Evolutionary conservation across 257 asterid genomes (phyloP), one percentile per base, ranked within the genome.

Genomic region (Forsythia viridissima): DNA sequence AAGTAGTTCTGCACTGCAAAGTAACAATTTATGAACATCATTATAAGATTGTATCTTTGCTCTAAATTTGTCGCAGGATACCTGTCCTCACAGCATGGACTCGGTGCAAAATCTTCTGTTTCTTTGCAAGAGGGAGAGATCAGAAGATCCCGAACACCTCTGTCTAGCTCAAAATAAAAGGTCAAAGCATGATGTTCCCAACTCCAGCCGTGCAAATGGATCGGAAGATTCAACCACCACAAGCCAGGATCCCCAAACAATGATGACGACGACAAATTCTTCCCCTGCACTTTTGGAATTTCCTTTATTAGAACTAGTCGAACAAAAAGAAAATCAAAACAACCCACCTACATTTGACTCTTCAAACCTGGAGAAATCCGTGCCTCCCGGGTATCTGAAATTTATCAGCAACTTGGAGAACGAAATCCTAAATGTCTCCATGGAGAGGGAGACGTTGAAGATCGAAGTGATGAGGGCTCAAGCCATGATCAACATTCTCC

Each of bases 381-480:
- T 95, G 38, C 98, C 98, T 0, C 98, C 98, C 7, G 99, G 97
- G 11, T 95, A 93, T 80, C 44, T 93, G 82, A 95, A 93, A 73
- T 95, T 93, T 57, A 95, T 95, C 75, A 89, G 92, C 89, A 92
- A 93, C 68, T 84, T 95, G 2, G 99, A 95, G 89, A 90, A 85
- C 10, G 97, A 91, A 91, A 90, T 93, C 57, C 84, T 93, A n/a
- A 93, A 91, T 24, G 92, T 91, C 10, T 89, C 98, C 65, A 90
- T 92, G 98, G 99, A 92, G 78, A 78, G 97, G 82, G 99, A 95
- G 86, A 92, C 93, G 0, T 52, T 89, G 82, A 95, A 91, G 94
- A 91, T 95, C 84, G 99, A 95, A 81, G 90, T 95, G 92, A 93
- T 93, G 97, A 88, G 99, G 72, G 97, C 97, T 34, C 93, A 95